Evolutionary conservation across 768 basidiomycete species (phyloP).

Genomic region (Lactarius evosmus): DNA sequence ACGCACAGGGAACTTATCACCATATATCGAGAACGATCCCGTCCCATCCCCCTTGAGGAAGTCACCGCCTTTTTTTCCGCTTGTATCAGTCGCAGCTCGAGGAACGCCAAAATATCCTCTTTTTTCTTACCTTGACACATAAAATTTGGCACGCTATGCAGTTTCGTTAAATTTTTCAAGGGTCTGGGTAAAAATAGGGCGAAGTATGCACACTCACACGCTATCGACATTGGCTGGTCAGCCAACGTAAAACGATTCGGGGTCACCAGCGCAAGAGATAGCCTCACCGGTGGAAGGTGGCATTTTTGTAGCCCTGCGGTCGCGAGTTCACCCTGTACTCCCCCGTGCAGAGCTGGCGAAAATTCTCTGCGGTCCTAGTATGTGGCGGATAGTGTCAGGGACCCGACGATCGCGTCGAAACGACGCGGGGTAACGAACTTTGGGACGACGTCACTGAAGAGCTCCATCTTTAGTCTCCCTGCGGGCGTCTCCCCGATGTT

Average conservation of each 20-base stretch:
- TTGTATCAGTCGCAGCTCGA: background rate
- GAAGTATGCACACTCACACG: slow-evolving; percentile 52
- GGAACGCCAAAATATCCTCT: background rate
- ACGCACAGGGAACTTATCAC: slow-evolving; percentile 84
- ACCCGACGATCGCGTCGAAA: background rate
- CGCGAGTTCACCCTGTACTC: slow-evolving; percentile 84
- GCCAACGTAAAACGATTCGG: slow-evolving; percentile 29
- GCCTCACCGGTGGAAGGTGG: slow-evolving; percentile 83
- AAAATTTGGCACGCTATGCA: slow-evolving; percentile 75
- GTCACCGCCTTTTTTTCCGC: slow-evolving; percentile 66
- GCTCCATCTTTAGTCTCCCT: slow-evolving; percentile 94
- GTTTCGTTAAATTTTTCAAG: slow-evolving; percentile 21
- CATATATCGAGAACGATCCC: slow-evolving; percentile 95
- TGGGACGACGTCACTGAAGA: slow-evolving; percentile 93
- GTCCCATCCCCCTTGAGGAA: slow-evolving; percentile 95
- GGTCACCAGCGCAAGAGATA: slow-evolving; percentile 26
- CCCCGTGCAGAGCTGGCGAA: slow-evolving; percentile 96
- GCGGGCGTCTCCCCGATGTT: slow-evolving; percentile 96
- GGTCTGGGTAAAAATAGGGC: slow-evolving; percentile 8
- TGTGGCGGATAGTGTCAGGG: slow-evolving; percentile 17
- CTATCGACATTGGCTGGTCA: slow-evolving; percentile 39
- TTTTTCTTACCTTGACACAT: slow-evolving; percentile 87
- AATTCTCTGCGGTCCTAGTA: slow-evolving; percentile 98
- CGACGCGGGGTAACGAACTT: slow-evolving; percentile 53
- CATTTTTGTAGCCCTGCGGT: slow-evolving; percentile 88